Evolutionary conservation across 2,329 filamentous ascomycete species (phyloP).

Genomic region (Boeremia exigua): DNA sequence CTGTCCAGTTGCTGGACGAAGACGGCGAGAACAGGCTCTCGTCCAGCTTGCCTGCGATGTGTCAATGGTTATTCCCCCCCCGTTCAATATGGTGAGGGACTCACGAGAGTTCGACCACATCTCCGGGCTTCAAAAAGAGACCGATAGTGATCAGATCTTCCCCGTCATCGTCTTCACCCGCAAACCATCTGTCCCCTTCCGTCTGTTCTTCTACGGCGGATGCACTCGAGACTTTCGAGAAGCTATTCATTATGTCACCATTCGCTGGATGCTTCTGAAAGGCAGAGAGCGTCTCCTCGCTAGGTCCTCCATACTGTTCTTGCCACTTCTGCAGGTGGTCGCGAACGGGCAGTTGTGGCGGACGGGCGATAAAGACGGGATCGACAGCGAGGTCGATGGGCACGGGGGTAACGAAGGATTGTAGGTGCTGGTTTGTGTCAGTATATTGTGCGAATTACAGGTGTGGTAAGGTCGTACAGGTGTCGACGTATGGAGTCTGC

Average conservation of each 20-base stretch:
- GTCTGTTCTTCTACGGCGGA: constrained; percentile 34
- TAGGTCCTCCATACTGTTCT: constrained; percentile 45
- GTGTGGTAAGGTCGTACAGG: constrained; percentile 20
- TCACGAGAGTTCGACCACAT: constrained; percentile 56
- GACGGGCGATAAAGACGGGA: constrained; percentile 22
- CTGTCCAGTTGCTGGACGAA: constrained; percentile 53
- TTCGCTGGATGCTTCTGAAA: constrained; percentile 39
- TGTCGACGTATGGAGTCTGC: constrained; percentile 31
- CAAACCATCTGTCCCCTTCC: constrained; percentile 27
- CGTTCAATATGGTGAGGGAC: not conserved
- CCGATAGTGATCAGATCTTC: constrained; percentile 44
- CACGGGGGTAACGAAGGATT: constrained; percentile 11
- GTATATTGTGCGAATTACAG: not conserved
- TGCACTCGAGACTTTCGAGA: constrained; percentile 30
- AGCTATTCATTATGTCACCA: constrained; percentile 31
- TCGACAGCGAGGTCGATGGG: constrained; percentile 11
- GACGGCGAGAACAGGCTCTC: constrained; percentile 56
- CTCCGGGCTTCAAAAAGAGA: constrained; percentile 51
- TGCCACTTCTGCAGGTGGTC: constrained; percentile 52
- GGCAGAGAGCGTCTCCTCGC: constrained; percentile 36
- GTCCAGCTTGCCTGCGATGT: constrained; percentile 25
- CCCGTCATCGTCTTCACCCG: constrained; percentile 32
- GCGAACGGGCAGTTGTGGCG: constrained; percentile 30
- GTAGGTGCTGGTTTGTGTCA: constrained; percentile 26
- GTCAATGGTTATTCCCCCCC: not conserved